Conservation (phyloP, 2,329 filamentous ascomycete genomes). For the Penicillium sp. region DNA sequence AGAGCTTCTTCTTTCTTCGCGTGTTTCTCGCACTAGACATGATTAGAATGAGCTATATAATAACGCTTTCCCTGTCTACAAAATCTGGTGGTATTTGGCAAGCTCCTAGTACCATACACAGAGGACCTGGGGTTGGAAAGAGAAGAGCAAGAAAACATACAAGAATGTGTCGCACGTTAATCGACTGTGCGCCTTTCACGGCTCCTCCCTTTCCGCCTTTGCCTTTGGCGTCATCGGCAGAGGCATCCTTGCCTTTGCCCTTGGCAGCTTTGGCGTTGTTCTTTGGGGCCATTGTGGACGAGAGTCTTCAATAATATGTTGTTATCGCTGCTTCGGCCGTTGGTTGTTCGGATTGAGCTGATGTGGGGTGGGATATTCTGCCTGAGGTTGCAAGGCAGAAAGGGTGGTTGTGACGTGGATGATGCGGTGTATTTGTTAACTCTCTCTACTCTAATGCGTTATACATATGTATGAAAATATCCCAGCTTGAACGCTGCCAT, state of each 20-base stretch:
- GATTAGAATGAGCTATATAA: not conserved
- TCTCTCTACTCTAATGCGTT: not conserved
- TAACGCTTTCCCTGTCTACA: not conserved
- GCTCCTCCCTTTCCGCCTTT: slow-evolving; percentile 29
- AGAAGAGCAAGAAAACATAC: slow-evolving; percentile 33
- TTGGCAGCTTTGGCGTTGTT: slow-evolving; percentile 39
- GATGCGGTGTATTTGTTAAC: not conserved
- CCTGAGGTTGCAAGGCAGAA: slow-evolving; percentile 8
- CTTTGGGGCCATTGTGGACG: slow-evolving; percentile 42
- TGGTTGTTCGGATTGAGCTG: not conserved
- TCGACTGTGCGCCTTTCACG: slow-evolving; percentile 60
- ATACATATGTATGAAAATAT: not conserved
- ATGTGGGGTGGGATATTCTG: slow-evolving; percentile 6
- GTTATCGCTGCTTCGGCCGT: not conserved
- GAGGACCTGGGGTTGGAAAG: not conserved
- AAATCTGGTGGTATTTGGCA: not conserved
- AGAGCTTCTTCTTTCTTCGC: slow-evolving; percentile 65
- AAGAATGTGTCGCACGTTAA: slow-evolving; percentile 66
- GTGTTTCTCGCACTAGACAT: slow-evolving; percentile 59
- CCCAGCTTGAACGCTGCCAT: too few species aligned
- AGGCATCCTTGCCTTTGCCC: slow-evolving; percentile 41
- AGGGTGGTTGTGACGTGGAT: slow-evolving; percentile 2
- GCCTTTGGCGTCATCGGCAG: slow-evolving; percentile 31
- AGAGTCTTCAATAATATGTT: not conserved
- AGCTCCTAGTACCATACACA: not conserved